Base-by-base conservation (phyloP, 139 green algal species). In the Protoeuglena noctilucae region DNA sequence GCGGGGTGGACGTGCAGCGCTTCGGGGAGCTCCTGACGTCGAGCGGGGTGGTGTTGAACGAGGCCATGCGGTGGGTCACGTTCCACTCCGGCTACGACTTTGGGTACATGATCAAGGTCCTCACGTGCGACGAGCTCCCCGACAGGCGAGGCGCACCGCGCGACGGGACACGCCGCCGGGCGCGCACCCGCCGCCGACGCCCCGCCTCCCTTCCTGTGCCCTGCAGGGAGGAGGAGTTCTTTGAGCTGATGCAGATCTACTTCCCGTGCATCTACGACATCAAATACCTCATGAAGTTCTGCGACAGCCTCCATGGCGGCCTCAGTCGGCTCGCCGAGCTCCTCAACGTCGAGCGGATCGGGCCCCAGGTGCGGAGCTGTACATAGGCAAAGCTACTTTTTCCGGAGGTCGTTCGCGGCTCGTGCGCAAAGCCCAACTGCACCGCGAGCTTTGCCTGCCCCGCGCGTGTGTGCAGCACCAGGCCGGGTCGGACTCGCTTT, bases 191-290 rank as follows among this genome's bases (percentile, higher is more conserved):
- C n/a, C n/a, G 39, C 39, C 16, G 39, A 45, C 39, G 12, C 39
- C 39, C 39, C 39, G 12, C 39, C 39, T 45, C 39, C 39, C 39
- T 16, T 16, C 39, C 39, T n/a, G n/a, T n/a, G n/a, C n/a, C n/a
- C n/a, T n/a, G n/a, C n/a, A n/a, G 14, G 14, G 47, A 53, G 14
- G 7, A 9, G 24, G 47, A 53, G 9, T 53, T 53, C 25, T 60
- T 60, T 28, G 53, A 60, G 40, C 17, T 60, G 19, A n/a, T 58
- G 50, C 65, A 74, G 59, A 65, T 86, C 5, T 98, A 92, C 78
- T 99, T 99, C 62, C 92, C 92, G 24, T 83, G 65, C 28, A 63
- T 98, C 19, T 96, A 88, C 58, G 92, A 99, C 66, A 97, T 99
- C 63, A 99, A 99, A 66, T 95, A 96, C 66, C 59, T 97, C 4